Conservation (phyloP, 2,329 filamentous ascomycete genomes). For the Boeremia lycopersici region DNA sequence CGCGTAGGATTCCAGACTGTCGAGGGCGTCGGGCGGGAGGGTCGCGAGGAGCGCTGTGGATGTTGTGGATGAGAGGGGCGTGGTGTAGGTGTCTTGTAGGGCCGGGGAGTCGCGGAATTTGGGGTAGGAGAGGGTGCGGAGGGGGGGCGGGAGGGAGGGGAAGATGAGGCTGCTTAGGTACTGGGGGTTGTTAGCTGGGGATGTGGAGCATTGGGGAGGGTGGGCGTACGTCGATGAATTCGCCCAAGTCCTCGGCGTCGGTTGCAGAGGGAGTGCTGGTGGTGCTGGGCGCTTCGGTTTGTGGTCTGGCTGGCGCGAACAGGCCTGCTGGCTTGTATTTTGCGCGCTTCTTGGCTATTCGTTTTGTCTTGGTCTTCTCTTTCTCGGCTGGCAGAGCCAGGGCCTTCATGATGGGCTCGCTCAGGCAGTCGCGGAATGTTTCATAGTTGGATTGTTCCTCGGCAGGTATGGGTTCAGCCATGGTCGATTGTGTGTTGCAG, state of each 20-base stretch:
- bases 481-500: slow-evolving; percentile 12
- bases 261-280: slow-evolving; percentile 9
- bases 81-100: slow-evolving; percentile 62
- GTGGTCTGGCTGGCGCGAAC: slow-evolving; percentile 9
- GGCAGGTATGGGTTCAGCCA: slow-evolving; percentile 41
- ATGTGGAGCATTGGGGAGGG: neutral
- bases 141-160: slow-evolving; percentile 63
- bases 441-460: slow-evolving; percentile 63
- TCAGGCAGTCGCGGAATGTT: slow-evolving; percentile 76
- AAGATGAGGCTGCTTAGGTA: slow-evolving; percentile 77
- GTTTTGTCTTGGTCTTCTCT: slow-evolving; percentile 53
- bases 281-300: neutral
- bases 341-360: slow-evolving; percentile 37
- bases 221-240: slow-evolving; percentile 71
- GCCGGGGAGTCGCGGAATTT: slow-evolving; percentile 56
- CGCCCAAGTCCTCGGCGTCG: slow-evolving; percentile 72
- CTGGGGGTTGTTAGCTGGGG: slow-evolving; percentile 36
- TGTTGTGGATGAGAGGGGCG: slow-evolving; percentile 61
- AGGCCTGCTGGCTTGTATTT: slow-evolving; percentile 30
- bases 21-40: slow-evolving; percentile 65
- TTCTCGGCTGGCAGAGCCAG: slow-evolving; percentile 55
- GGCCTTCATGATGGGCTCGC: slow-evolving; percentile 69
- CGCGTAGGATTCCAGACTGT: slow-evolving; percentile 71
- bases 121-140: slow-evolving; percentile 68
- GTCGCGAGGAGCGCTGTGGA: slow-evolving; percentile 56